A percentile compares a stretch with the other conserved stretches of the same genome.
phyloP scores from a whole-genome alignment of 345 rosid genomes.

The Rhodamnia rubescens region DNA sequence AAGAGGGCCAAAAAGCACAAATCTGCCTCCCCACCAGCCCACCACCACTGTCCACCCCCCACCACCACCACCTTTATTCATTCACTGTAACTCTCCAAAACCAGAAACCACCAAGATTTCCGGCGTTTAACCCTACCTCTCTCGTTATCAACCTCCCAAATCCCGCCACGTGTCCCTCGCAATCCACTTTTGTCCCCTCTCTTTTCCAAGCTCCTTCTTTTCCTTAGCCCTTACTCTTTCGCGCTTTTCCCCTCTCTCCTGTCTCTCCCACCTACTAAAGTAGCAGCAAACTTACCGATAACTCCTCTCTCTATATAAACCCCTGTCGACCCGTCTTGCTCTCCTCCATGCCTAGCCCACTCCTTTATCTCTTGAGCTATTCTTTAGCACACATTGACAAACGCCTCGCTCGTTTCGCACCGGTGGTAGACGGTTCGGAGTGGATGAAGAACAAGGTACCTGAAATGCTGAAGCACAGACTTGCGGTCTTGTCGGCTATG shows the following conservation, averaged over 20 bases:
- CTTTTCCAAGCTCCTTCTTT: background rate
- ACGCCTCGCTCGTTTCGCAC: too few species aligned
- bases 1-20: background rate
- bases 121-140: background rate
- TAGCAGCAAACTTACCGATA: background rate
- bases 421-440: background rate
- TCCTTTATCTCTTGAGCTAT: background rate
- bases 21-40: background rate
- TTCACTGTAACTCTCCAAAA: background rate
- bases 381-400: background rate
- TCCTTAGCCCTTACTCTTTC: background rate
- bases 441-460: background rate
- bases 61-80: background rate
- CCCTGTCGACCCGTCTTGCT: background rate
- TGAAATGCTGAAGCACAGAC: background rate
- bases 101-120: background rate
- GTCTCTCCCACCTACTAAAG: background rate
- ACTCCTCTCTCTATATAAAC: background rate
- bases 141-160: background rate
- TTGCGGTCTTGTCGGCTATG: background rate
- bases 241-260: background rate
- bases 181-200: background rate
- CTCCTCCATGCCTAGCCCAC: background rate
- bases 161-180: background rate
- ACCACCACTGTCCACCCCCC: background rate